Evolutionary conservation across 2,329 filamentous ascomycete genomes (phyloP), one percentile per base, ranked within the genome.

Genomic region (Arthrobotrys pseudoclavata): DNA sequence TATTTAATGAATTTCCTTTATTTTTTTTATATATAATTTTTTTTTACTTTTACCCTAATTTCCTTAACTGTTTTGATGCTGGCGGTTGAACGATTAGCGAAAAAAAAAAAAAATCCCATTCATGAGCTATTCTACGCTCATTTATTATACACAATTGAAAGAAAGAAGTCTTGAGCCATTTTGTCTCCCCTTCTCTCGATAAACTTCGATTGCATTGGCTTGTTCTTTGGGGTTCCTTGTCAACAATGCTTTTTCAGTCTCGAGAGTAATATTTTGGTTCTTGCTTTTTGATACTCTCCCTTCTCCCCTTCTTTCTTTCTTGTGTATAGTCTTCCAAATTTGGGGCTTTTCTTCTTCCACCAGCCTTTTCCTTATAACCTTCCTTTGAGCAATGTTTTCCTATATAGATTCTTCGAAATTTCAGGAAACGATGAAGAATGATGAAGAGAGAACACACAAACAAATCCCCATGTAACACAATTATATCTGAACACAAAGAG

Each of bases 271-370:
- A 31, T 72, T 71, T n/a, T 50, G 71, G 31, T 74, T 67, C 52
- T 24, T 50, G 47, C 47, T 47, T 67, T 52, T 67, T 53, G 29
- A 45, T 45, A 57, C 47, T 55, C 34, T 62, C 63, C 22, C 47
- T 48, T 48, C 52, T 48, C 29, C 50, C 57, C 52, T 61, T 37
- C 40, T 63, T 55, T 48, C 24, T 24, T 48, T 18, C 20, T 60
- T 69, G 74, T 77, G 74, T 77, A 77, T 71, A 77, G 40, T 69
- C 60, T 71, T 70, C 62, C 74, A 71, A 69, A 47, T 62, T 68
- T 45, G 67, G 67, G 67, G 10, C 45, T 52, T 22, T 42, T 74
- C 60, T 42, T 74, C 24, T 31, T 74, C 60, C 53, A 66, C 69
- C 69, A 66, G 50, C 37, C 42, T 53, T 40, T 40, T 63, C 47